Percentiles rank a stretch among this genome's conserved stretches.
These are phyloP conservation scores for Phytopythium helicoides DNA, from an alignment of 352 stramenopile species.

Conservation along the genomic window DNA sequence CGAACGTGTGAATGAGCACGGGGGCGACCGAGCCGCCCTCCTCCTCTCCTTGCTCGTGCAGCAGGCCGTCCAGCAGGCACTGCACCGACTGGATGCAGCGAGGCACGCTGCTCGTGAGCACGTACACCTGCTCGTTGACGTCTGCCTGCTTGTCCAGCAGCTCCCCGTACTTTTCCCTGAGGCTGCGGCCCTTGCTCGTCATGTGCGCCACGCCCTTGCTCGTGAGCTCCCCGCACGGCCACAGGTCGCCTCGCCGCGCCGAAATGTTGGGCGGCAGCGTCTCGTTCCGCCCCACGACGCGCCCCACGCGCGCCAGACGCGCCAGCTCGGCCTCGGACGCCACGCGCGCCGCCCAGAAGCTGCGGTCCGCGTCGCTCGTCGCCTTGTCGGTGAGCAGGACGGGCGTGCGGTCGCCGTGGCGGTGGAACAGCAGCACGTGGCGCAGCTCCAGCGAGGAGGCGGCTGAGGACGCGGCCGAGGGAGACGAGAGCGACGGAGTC, in stretches of 20 bases:
- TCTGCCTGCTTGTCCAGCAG: constrained; percentile 21
- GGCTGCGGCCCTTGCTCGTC: constrained; percentile 47
- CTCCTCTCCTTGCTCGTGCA: constrained; percentile 22
- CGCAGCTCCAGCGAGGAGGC: constrained; percentile 33
- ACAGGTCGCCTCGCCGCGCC: constrained; percentile 33
- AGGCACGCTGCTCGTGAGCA: constrained; percentile 74
- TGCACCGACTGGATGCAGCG: constrained; percentile 79
- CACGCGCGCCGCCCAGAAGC: constrained; percentile 60
- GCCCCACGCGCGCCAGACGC: constrained; percentile 40
- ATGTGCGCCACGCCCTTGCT: constrained; percentile 71
- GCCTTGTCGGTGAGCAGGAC: constrained; percentile 58
- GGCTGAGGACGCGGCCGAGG: not conserved
- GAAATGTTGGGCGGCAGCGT: constrained; percentile 39
- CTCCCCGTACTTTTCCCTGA: constrained; percentile 45
- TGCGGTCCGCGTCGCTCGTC: constrained; percentile 49
- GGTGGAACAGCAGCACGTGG: constrained; percentile 80
- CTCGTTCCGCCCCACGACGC: constrained; percentile 42
- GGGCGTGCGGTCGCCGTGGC: constrained; percentile 76
- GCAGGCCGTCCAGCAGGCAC: constrained; percentile 69
- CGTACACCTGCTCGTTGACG: constrained; percentile 54
- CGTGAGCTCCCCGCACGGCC: constrained; percentile 60
- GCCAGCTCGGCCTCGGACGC: constrained; percentile 51
- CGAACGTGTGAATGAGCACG: constrained; percentile 65
- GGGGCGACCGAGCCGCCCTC: constrained; percentile 13
- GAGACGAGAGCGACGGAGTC: constrained; percentile 1